Evolutionary conservation across 2,329 filamentous ascomycete genomes (phyloP).

Genomic region (Parascedosporium putredinis): DNA sequence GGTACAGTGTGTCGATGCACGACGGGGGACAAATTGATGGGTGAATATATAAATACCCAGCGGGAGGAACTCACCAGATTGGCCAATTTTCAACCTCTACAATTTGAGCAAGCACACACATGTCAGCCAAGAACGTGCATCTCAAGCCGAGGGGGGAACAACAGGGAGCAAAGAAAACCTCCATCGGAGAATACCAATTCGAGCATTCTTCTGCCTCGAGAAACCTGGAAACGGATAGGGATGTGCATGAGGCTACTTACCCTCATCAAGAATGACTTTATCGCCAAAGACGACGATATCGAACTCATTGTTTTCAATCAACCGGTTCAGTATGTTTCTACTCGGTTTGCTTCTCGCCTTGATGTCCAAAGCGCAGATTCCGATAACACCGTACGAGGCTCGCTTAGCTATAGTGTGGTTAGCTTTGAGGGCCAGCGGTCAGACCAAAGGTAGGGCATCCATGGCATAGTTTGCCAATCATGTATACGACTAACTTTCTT

Average conservation of each 20-base stretch:
- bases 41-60: background rate
- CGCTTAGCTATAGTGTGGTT: constrained; percentile 36
- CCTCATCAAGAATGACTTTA: constrained; percentile 95
- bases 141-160: no score
- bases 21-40: background rate
- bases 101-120: background rate
- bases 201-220: no score
- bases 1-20: no score
- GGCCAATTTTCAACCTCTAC: constrained; percentile 88
- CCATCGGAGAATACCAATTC: no score
- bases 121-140: no score
- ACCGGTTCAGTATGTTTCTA: constrained; percentile 84
- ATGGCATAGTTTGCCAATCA: no score
- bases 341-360: constrained; percentile 97
- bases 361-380: constrained; percentile 88
- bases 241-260: constrained; percentile 27
- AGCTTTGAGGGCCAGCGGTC: no score
- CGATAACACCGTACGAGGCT: constrained; percentile 60
- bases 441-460: no score
- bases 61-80: constrained; percentile 49
- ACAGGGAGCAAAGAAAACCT: no score
- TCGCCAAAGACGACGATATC: constrained; percentile 97
- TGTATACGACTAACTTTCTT: constrained; percentile 35
- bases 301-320: constrained; percentile 86
- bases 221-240: background rate